Evolutionary conservation across 371 early-diverging fungal species (phyloP).

Genomic region (Zychaea mexicana): DNA sequence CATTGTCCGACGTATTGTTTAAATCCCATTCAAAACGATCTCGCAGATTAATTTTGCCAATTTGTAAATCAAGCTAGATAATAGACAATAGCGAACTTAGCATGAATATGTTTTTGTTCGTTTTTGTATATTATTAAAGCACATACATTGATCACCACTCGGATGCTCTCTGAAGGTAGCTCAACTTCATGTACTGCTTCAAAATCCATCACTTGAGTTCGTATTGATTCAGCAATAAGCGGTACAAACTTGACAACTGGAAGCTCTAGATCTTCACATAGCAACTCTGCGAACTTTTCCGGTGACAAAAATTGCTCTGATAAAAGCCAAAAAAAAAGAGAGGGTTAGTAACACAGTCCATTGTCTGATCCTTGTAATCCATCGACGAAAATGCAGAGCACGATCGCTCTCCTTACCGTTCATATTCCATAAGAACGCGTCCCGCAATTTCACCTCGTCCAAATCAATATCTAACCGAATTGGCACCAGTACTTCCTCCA

Average conservation of each 20-base stretch:
- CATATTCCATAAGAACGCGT: conserved; percentile 85
- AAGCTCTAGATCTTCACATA: conserved; percentile 83
- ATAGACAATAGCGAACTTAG: not conserved
- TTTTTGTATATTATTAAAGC: not conserved
- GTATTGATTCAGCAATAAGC: conserved; percentile 82
- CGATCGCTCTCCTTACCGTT: conserved; percentile 60
- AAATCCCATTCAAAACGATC: conserved; percentile 96
- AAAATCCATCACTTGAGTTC: conserved; percentile 55
- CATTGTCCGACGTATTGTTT: conserved; percentile 53
- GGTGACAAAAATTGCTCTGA: conserved; percentile 87
- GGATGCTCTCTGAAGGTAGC: conserved; percentile 31
- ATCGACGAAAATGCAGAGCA: no score
- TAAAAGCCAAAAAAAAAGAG: no score
- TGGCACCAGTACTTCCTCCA: conserved; percentile 71
- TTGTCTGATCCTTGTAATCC: no score
- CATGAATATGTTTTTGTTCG: not conserved
- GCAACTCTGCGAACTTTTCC: conserved; percentile 88
- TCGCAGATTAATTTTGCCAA: conserved; percentile 81
- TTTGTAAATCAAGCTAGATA: conserved; percentile 80
- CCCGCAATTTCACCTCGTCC: conserved; percentile 74
- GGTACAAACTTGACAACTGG: conserved; percentile 57
- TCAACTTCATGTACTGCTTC: conserved; percentile 42
- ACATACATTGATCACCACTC: conserved; percentile 51
- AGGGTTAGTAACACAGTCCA: no score
- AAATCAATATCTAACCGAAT: conserved; percentile 83